Conservation (phyloP, 2,329 filamentous ascomycete genomes). For the Hysterium pulicare region DNA sequence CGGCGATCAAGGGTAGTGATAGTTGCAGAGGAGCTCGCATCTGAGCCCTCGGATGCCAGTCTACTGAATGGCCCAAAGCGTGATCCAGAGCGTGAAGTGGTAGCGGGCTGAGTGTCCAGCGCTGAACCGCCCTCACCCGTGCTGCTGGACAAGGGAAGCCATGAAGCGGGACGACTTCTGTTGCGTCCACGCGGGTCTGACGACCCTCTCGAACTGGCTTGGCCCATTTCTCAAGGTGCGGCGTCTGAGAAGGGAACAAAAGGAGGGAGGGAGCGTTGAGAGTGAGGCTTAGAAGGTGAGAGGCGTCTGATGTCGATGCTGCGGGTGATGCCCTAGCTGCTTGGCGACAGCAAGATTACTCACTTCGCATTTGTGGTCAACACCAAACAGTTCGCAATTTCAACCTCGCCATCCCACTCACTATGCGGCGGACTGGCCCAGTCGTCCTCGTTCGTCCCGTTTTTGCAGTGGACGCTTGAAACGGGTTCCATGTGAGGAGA, state of each 20-base stretch:
- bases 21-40: conserved; percentile 28
- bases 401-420: too few relatives aligned
- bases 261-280: conserved; percentile 5
- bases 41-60: conserved; percentile 26
- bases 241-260: conserved; percentile 18
- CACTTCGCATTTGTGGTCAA: too few relatives aligned
- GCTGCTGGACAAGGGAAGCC: conserved; percentile 27
- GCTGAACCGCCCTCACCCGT: conserved; percentile 16
- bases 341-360: conserved; percentile 3
- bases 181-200: conserved; percentile 21
- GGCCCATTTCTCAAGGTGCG: conserved; percentile 35
- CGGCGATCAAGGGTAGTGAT: conserved; percentile 18
- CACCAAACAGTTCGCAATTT: background rate
- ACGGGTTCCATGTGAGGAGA: too few relatives aligned
- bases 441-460: too few relatives aligned
- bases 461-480: too few relatives aligned
- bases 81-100: conserved; percentile 18
- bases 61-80: conserved; percentile 30
- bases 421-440: too few relatives aligned
- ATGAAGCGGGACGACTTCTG: conserved; percentile 29
- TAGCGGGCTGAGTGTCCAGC: conserved; percentile 20
- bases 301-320: conserved; percentile 6
- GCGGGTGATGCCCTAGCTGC: conserved; percentile 7
- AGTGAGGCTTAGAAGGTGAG: conserved; percentile 8
- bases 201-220: conserved; percentile 33